Conservation (phyloP, 2,329 filamentous ascomycete species). For the Nothophoma quercina region DNA sequence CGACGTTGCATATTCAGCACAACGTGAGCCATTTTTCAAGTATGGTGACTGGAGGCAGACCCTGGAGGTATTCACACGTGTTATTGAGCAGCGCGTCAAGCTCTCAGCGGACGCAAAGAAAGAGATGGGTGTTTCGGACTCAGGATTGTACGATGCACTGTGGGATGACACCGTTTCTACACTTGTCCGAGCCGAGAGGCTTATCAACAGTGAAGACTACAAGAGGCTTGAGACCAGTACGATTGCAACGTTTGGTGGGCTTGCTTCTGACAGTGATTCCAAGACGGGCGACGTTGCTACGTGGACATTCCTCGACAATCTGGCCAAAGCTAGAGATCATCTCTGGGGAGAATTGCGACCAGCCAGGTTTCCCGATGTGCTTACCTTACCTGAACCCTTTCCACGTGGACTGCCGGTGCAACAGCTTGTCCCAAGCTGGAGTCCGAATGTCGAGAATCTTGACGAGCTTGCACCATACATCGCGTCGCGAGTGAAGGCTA, state of each 20-base stretch:
- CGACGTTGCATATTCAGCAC: constrained; percentile 37
- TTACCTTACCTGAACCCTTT: constrained; percentile 36
- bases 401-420: constrained; percentile 48
- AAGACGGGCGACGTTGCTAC: constrained; percentile 3
- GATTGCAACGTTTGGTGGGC: constrained; percentile 21
- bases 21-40: constrained; percentile 46
- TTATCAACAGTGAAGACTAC: constrained; percentile 23
- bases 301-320: constrained; percentile 46
- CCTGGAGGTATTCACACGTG: constrained; percentile 26
- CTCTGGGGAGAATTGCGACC: constrained; percentile 42
- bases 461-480: constrained; percentile 36
- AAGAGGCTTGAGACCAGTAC: constrained; percentile 19
- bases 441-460: constrained; percentile 11
- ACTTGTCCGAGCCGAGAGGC: constrained; percentile 32
- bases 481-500: constrained; percentile 25
- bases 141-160: constrained; percentile 26
- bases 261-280: background rate
- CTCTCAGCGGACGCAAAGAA: constrained; percentile 18
- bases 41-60: constrained; percentile 36
- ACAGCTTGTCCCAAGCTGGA: constrained; percentile 31
- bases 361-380: constrained; percentile 28
- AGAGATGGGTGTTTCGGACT: constrained; percentile 13
- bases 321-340: constrained; percentile 43
- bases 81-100: constrained; percentile 24
- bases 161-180: constrained; percentile 33